phyloP scores from a whole-genome alignment of 257 asterid species.

The Petunia secreta region DNA sequence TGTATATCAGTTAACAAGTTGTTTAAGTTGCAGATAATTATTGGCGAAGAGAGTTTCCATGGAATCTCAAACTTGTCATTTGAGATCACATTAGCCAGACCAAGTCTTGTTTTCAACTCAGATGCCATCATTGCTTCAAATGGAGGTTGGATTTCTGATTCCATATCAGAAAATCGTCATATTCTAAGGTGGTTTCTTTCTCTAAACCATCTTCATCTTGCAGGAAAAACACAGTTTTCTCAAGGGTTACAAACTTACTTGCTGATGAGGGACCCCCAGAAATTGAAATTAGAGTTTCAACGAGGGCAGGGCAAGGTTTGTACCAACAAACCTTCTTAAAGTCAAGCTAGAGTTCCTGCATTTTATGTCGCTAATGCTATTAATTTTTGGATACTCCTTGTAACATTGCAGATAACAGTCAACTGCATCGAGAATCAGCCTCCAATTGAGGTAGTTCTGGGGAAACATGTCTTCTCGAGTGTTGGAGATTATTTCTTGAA shows the following conservation, averaged over 20 bases:
- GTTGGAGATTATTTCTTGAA: conserved; percentile 61
- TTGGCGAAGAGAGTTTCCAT: conserved; percentile 69
- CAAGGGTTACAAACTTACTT: conserved; percentile 55
- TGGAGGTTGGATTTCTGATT: conserved; percentile 38
- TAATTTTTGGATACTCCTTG: neutral
- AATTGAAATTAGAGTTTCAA: conserved; percentile 72
- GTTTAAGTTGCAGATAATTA: conserved; percentile 40
- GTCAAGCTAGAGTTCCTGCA: neutral
- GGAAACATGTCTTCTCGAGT: conserved; percentile 62
- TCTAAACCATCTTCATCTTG: conserved; percentile 9
- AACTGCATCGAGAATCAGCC: conserved; percentile 67
- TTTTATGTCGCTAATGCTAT: neutral
- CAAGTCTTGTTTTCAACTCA: conserved; percentile 58
- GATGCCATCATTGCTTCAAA: conserved; percentile 52
- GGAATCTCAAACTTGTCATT: conserved; percentile 67
- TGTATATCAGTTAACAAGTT: neutral
- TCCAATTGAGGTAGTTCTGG: conserved; percentile 55
- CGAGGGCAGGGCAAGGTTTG: conserved; percentile 62
- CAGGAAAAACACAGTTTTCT: conserved; percentile 54
- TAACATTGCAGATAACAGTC: conserved; percentile 42
- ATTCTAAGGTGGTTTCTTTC: neutral
- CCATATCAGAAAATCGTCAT: neutral
- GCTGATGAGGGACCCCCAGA: conserved; percentile 61
- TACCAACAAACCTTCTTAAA: neutral
- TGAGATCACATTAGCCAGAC: conserved; percentile 63